These are phyloP conservation scores for Phylloporus sp. DNA, from an alignment of 1,284 basidiomycete genomes.

Conservation along the genomic window DNA sequence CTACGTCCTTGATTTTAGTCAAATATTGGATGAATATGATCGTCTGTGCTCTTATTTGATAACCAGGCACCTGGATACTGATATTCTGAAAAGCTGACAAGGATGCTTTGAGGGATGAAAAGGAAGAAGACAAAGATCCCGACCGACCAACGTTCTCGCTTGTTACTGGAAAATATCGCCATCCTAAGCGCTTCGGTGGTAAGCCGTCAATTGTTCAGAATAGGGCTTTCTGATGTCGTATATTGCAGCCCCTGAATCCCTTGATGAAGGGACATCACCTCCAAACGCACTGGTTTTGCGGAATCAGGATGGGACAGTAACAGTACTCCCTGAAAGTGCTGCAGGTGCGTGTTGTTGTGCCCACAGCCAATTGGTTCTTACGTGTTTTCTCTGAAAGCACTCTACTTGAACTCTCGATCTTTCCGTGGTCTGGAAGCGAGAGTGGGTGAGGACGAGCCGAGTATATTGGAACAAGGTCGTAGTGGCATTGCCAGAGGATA, in stretches of 20 bases:
- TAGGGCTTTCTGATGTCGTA: neutral
- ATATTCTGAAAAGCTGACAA: constrained; percentile 21
- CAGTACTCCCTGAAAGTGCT: constrained; percentile 70
- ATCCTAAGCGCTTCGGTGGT: constrained; percentile 73
- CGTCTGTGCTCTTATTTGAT: constrained; percentile 22
- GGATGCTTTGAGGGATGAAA: constrained; percentile 14
- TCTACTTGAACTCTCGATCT: constrained; percentile 73
- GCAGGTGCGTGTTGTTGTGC: constrained; percentile 57
- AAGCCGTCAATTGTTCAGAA: constrained; percentile 16
- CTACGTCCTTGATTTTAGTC: constrained; percentile 85
- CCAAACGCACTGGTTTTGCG: constrained; percentile 56
- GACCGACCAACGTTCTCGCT: constrained; percentile 88
- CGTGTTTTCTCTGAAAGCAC: constrained; percentile 48
- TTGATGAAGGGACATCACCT: neutral
- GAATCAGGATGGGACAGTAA: constrained; percentile 68
- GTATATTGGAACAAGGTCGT: constrained; percentile 86
- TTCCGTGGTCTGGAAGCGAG: constrained; percentile 88
- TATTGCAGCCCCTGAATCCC: neutral
- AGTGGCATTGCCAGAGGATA: constrained; percentile 93
- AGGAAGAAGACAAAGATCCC: constrained; percentile 50
- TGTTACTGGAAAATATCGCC: constrained; percentile 86
- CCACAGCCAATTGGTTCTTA: constrained; percentile 18
- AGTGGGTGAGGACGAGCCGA: constrained; percentile 82
- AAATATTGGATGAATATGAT: constrained; percentile 58
- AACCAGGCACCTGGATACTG: neutral